A percentile compares a stretch with the other conserved stretches of the same genome.
Evolutionary conservation across 2,329 filamentous ascomycete genomes (phyloP).

Genomic region (Aspergillus fischeri): DNA sequence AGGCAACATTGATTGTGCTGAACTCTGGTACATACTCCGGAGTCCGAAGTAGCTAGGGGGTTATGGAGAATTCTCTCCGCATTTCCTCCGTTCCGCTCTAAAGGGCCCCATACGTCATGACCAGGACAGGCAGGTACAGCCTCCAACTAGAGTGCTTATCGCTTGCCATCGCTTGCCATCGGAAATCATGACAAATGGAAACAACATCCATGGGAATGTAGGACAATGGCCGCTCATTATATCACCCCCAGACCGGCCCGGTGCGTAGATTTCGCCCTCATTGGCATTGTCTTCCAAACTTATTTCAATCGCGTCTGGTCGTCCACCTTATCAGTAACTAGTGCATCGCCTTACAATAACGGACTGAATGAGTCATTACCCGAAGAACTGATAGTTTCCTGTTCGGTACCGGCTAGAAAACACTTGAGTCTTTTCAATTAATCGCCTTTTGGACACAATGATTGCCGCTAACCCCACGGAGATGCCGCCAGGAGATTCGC

Average conservation of each 20-base stretch:
- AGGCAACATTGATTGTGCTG: neutral
- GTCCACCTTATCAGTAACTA: neutral
- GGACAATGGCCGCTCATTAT: conserved; percentile 7
- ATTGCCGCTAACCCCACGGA: conserved; percentile 27
- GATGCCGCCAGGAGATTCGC: conserved; percentile 48
- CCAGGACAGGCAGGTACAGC: conserved; percentile 16
- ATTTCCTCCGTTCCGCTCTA: neutral
- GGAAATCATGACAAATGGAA: conserved; percentile 28
- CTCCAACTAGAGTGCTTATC: conserved; percentile 7
- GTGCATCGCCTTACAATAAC: neutral
- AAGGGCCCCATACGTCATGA: conserved; percentile 4
- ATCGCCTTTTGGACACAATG: conserved; percentile 23
- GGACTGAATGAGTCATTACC: neutral
- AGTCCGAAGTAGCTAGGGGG: too few relatives aligned
- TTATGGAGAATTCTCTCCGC: neutral
- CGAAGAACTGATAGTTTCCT: neutral
- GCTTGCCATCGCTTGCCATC: conserved; percentile 34
- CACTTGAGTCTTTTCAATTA: too few relatives aligned
- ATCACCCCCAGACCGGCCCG: neutral
- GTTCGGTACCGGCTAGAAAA: too few relatives aligned
- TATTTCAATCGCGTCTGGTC: neutral
- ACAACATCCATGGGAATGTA: conserved; percentile 7
- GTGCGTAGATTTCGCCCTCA: neutral
- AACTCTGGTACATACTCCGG: too few relatives aligned
- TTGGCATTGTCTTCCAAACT: neutral